phyloP scores from a whole-genome alignment of 768 basidiomycete species.

The Fomitopsis pulvina region DNA sequence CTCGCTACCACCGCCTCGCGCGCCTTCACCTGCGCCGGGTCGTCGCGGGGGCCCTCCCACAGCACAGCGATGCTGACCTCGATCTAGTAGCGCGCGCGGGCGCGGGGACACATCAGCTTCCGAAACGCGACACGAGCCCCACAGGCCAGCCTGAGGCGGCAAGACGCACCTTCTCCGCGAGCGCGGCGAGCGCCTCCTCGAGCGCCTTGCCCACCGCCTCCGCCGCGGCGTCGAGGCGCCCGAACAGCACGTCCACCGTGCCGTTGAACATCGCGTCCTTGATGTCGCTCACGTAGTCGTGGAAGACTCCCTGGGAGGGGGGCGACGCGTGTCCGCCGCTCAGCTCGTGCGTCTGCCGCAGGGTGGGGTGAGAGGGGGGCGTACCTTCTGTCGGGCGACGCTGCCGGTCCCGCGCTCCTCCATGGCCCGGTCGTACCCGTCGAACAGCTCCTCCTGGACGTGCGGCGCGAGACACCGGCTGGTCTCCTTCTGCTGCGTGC shows the following conservation, averaged over 20 bases:
- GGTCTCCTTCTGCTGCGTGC: constrained; percentile 50
- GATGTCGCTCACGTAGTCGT: constrained; percentile 31
- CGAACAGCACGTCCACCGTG: constrained; percentile 45
- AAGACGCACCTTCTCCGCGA: constrained; percentile 48
- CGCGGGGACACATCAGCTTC: background rate
- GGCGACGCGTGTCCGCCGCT: background rate
- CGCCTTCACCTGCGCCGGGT: constrained; percentile 36
- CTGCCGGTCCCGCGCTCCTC: constrained; percentile 48
- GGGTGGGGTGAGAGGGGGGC: background rate
- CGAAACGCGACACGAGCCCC: too few species aligned
- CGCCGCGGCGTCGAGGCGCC: constrained; percentile 38
- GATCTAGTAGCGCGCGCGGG: constrained; percentile 24
- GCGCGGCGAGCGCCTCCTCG: constrained; percentile 36
- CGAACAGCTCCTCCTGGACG: constrained; percentile 41
- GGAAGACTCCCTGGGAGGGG: constrained; percentile 38
- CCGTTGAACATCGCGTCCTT: constrained; percentile 48
- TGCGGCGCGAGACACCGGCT: constrained; percentile 52
- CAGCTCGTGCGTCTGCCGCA: background rate
- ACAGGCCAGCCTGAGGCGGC: too few species aligned
- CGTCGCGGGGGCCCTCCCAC: constrained; percentile 49
- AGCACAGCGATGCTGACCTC: constrained; percentile 53
- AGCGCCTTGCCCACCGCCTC: constrained; percentile 45
- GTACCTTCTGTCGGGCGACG: constrained; percentile 55
- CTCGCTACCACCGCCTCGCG: constrained; percentile 34
- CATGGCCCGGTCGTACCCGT: constrained; percentile 50